Base-by-base conservation (phyloP, 148 eudicot species). In the Vaccinium darrowii region DNA sequence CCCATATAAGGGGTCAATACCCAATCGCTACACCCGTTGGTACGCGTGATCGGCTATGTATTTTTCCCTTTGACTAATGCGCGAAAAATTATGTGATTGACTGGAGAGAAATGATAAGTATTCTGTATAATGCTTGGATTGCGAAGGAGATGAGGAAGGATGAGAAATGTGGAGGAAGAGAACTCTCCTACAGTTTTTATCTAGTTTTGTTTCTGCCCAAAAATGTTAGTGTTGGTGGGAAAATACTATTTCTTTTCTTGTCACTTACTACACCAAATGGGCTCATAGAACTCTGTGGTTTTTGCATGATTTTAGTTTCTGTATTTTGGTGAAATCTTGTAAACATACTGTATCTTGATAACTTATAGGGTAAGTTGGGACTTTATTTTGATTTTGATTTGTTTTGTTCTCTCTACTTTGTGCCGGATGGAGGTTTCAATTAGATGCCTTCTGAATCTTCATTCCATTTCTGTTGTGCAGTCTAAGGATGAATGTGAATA, bases 401-500 rank as follows among this genome's bases (percentile, higher is more conserved):
- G 75, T 54, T 10, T 36, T 2, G 56, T 60, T 8, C 54, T 21
- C 51, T 27, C 13, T 69, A 51, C 16, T 49, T 53, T 14, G 39
- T 73, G 53, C 79, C n/a, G 36, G 80, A 54, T 11, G 5, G 7
- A 74, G 52, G 84, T 76, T 57, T 83, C 36, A 74, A 71, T 53
- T 74, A 21, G 53, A 83, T 83, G 79, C 75, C 51, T 33, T 21
- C 21, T 75, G 51, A 69, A 8, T 43, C 77, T 80, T 67, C 30
- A 33, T 25, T 56, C 19, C 30, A 6, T 71, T 79, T 50, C 73
- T 84, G 30, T 10, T 27, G 78, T 67, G 82, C 92, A 96, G 99
- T 92, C 99, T 50, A 87, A 89, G 81, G 91, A 96, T 11, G 99
- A 96, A 88, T 96, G 98, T 82, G 93, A 92, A 85, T 92, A 96